Conservation (phyloP, 169 alveolate genomes). For the Toxoplasma gondii region DNA sequence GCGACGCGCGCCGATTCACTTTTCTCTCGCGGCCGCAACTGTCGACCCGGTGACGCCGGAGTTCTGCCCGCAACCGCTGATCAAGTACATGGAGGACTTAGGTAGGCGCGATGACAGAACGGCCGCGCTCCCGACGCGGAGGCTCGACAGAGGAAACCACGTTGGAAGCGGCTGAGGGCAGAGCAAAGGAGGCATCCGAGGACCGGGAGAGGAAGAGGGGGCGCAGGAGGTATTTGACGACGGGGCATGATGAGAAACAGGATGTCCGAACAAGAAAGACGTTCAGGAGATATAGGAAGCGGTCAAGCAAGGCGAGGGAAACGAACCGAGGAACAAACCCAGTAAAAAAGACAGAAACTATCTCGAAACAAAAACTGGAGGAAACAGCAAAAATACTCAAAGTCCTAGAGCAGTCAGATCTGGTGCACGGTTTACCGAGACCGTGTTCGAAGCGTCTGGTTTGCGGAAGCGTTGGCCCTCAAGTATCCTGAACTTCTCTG, state of each 20-base stretch:
- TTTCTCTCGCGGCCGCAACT: conserved; percentile 90
- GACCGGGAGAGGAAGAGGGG: background rate
- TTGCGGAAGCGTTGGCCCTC: too few species aligned
- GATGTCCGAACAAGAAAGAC: too few species aligned
- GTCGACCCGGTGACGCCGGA: conserved; percentile 94
- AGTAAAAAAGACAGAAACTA: too few species aligned
- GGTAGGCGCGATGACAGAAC: background rate
- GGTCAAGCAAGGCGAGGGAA: too few species aligned
- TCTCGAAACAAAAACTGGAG: too few species aligned
- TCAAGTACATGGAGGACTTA: conserved; percentile 71
- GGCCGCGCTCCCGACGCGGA: background rate
- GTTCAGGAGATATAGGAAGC: too few species aligned
- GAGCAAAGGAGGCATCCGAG: background rate
- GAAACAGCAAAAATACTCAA: too few species aligned
- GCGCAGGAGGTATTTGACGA: background rate
- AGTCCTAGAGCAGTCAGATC: too few species aligned
- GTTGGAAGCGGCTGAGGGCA: background rate
- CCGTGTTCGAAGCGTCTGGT: too few species aligned
- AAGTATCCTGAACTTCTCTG: too few species aligned
- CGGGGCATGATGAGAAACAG: background rate
- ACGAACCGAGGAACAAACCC: too few species aligned
- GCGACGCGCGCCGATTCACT: conserved; percentile 83
- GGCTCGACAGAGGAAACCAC: background rate
- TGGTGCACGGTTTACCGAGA: too few species aligned
- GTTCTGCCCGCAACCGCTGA: conserved; percentile 89